Evolutionary conservation across 2,329 filamentous ascomycete genomes (phyloP).

Genomic region (Talaromyces sp.): DNA sequence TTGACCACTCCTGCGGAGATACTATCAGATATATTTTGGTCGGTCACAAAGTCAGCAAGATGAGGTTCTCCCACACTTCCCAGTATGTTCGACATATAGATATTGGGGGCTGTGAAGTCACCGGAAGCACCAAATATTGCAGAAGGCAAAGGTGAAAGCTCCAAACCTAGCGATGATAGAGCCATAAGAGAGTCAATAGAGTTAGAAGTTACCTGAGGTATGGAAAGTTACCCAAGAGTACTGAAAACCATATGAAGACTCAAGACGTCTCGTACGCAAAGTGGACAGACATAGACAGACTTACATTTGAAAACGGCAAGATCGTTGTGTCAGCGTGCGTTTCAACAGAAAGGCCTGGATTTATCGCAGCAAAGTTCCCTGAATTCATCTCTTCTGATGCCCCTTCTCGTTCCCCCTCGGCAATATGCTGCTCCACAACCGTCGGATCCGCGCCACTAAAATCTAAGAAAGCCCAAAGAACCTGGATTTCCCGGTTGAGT

Average conservation of each 20-base stretch:
- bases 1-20: not conserved
- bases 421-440: not conserved
- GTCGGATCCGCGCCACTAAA: not conserved
- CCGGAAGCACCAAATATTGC: not conserved
- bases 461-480: not conserved
- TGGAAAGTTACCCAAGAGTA: not conserved
- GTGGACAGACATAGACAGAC: not conserved
- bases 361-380: not conserved
- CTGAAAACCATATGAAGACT: not conserved
- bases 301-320: not conserved
- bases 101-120: not conserved
- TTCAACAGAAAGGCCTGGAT: not conserved
- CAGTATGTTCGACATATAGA: not conserved
- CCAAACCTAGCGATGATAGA: not conserved
- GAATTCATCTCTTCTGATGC: not conserved
- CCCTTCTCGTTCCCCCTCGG: not conserved
- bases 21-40: not conserved
- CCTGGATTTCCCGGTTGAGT: not conserved
- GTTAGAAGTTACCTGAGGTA: not conserved
- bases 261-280: not conserved
- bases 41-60: not conserved
- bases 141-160: not conserved
- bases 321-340: not conserved
- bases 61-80: not conserved
- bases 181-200: not conserved